phyloP scores from a whole-genome alignment of 2,329 filamentous ascomycete genomes.

The Byssoonygena ceratinophila region DNA sequence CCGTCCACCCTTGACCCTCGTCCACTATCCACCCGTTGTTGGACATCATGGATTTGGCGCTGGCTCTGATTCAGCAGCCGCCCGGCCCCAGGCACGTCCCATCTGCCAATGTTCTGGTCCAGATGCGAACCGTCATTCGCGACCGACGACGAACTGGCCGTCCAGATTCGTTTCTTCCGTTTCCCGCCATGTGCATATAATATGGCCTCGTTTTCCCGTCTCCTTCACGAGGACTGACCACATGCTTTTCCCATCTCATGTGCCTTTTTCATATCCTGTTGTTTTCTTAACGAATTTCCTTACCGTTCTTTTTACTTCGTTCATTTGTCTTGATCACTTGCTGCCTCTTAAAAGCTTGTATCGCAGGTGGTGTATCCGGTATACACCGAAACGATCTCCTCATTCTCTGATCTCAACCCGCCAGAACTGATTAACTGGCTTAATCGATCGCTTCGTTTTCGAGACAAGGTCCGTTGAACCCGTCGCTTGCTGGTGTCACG shows the following conservation, averaged over 20 bases:
- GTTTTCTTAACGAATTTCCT: slow-evolving; percentile 11
- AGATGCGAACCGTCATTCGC: background rate
- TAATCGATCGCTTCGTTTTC: background rate
- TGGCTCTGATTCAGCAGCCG: slow-evolving; percentile 6
- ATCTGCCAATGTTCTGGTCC: slow-evolving; percentile 1
- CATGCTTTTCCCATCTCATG: slow-evolving; percentile 6
- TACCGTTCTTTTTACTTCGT: slow-evolving; percentile 1
- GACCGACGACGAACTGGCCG: no score
- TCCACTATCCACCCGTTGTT: background rate
- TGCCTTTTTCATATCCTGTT: background rate
- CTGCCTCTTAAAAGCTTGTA: background rate
- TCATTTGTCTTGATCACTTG: background rate
- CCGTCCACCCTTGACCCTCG: background rate
- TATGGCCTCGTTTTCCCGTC: background rate
- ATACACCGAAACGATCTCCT: slow-evolving; percentile 6
- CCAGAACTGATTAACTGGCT: background rate
- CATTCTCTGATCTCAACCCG: background rate
- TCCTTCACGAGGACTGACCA: slow-evolving; percentile 8
- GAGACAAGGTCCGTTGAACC: slow-evolving; percentile 4
- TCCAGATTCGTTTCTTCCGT: no score
- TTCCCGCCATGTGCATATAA: background rate
- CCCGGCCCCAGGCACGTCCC: slow-evolving; percentile 4
- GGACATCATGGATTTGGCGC: background rate
- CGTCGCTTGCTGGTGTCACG: background rate
- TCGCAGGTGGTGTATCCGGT: slow-evolving; percentile 5